These are phyloP conservation scores for Endocalyx cinctus DNA, from an alignment of 2,329 filamentous ascomycete genomes.

Conservation along the genomic window DNA sequence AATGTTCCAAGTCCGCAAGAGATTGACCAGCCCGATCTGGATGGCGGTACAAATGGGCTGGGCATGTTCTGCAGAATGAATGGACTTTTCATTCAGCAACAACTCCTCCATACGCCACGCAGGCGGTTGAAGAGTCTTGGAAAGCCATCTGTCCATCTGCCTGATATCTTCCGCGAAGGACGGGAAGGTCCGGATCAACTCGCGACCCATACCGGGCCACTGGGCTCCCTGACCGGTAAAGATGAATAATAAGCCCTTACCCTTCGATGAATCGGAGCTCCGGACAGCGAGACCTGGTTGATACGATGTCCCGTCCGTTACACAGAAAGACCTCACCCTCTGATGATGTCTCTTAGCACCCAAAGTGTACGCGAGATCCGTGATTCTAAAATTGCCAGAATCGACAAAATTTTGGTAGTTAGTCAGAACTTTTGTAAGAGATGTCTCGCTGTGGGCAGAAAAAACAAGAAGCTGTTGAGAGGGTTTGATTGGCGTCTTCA, in stretches of 20 bases:
- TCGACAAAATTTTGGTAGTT: neutral
- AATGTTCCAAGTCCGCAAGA: neutral
- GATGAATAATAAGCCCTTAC: neutral
- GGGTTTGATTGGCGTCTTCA: no score
- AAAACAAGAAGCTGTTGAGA: neutral
- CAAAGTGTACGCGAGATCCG: neutral
- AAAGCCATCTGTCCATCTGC: neutral
- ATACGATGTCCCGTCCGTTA: no score
- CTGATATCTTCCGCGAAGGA: neutral
- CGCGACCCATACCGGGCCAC: neutral
- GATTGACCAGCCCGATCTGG: slow-evolving; percentile 1
- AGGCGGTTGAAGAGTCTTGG: neutral
- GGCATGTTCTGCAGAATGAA: no score
- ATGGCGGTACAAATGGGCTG: neutral
- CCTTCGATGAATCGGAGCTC: no score
- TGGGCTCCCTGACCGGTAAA: neutral
- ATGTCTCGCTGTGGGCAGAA: neutral
- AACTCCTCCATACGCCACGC: no score
- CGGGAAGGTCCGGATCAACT: neutral
- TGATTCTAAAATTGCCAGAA: neutral
- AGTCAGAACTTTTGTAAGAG: neutral
- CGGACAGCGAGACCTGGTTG: no score
- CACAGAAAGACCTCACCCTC: no score
- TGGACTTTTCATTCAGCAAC: no score
- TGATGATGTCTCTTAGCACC: no score